Percentiles rank a stretch among this genome's conserved stretches.
phyloP scores from a whole-genome alignment of 345 rosid genomes.

The Brassica cretica region DNA sequence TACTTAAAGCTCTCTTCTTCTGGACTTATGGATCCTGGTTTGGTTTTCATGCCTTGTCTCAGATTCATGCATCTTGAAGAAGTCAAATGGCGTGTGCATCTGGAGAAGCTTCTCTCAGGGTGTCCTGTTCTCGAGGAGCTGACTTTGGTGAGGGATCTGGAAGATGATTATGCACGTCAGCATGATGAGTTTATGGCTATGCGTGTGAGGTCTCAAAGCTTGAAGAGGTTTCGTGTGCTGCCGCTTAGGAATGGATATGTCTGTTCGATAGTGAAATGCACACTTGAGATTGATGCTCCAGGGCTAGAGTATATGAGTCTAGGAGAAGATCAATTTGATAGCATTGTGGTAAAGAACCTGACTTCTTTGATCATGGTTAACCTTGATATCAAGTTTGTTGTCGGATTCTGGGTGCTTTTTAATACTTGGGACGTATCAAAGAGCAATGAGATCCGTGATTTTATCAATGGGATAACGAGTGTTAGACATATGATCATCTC shows the following conservation, averaged over 20 bases:
- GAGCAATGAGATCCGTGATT: slow-evolving; percentile 6
- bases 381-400: background rate
- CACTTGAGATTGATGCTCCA: slow-evolving; percentile 14
- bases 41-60: background rate
- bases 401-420: background rate
- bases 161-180: background rate
- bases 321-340: background rate
- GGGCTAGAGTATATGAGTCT: slow-evolving; percentile 7
- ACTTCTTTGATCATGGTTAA: background rate
- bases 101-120: background rate
- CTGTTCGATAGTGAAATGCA: background rate
- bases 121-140: slow-evolving; percentile 9
- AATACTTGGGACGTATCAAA: background rate
- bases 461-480: background rate
- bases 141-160: background rate
- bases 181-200: background rate
- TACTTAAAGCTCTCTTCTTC: background rate
- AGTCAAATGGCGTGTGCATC: background rate
- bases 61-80: background rate
- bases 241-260: background rate
- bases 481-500: slow-evolving; percentile 29
- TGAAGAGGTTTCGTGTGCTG: slow-evolving; percentile 5
- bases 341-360: slow-evolving; percentile 16
- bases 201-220: background rate
- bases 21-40: background rate